Evolutionary conservation across 2,329 filamentous ascomycete genomes (phyloP), one percentile per base, ranked within the genome.

Genomic region (Elsinoe ampelina): DNA sequence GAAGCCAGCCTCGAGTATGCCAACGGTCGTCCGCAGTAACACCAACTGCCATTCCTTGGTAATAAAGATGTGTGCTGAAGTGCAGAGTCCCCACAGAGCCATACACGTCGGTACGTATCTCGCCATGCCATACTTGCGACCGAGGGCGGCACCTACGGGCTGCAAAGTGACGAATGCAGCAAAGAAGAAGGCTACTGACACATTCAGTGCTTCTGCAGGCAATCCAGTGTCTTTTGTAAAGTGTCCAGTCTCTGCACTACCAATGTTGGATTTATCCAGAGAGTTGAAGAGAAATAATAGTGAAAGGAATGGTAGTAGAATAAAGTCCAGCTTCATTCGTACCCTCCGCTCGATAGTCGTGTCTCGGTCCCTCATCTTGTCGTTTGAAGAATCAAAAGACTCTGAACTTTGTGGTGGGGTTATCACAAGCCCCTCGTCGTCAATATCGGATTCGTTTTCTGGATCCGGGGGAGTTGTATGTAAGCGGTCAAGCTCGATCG

Each of bases 81-180:
- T 79, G 36, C 71, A 73, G 13, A 78, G 51, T 0, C 77, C 77
- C 77, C 77, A 80, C 2, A 78, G 61, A 34, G 75, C 69, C 80
- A 82, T 82, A 62, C 80, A 79, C 11, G 70, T 68, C 0, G 80
- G 79, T n/a, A 83, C 79, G 75, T 77, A 82, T 32, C 71, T 65
- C 32, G 74, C 73, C 69, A 80, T 80, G 61, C 73, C 74, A 71
- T 73, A 84, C 61, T 77, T 77, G 58, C 79, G 68, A 34, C 83
- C 73, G 60, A 85, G 77, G 11, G 78, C 78, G 0, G 79, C 78
- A 2, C 79, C 80, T 0, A 78, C 67, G 0, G 80, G 79, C 61
- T 82, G 80, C 11, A 82, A 70, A 0, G 76, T 62, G n/a, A 83
- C 79, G 62, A 82, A 83, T 57, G 79, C 78, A 61, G 75, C 72